A percentile compares a stretch with the other conserved stretches of the same genome.
phyloP scores from a whole-genome alignment of 1,139 yeast genomes.

The Groenewaldozyma auringiensis region DNA sequence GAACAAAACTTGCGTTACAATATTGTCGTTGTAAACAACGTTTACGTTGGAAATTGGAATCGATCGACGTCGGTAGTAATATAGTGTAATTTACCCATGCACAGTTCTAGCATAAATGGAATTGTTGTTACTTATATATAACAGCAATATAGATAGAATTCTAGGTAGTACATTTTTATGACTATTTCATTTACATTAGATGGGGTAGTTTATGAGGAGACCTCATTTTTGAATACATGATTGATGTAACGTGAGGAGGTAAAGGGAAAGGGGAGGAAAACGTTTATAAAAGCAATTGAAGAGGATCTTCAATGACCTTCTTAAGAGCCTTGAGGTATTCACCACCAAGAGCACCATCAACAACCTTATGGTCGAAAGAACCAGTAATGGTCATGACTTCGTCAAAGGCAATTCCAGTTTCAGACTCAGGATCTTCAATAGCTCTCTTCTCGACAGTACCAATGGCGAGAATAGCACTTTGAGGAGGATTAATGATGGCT shows the following conservation, averaged over 20 bases:
- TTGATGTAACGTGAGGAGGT: neutral
- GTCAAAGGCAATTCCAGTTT: conserved; percentile 86
- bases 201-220: no score
- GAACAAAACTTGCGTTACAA: no score
- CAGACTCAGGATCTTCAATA: conserved; percentile 84
- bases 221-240: neutral
- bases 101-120: no score
- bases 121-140: no score
- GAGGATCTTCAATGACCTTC: conserved; percentile 88
- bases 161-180: no score
- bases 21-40: no score
- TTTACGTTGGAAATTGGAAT: no score
- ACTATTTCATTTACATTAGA: neutral
- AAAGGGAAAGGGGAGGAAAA: neutral
- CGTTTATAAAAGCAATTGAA: conserved; percentile 74
- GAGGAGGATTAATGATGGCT: conserved; percentile 97
- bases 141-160: no score
- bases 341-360: conserved; percentile 98
- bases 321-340: conserved; percentile 92
- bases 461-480: conserved; percentile 84
- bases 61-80: no score
- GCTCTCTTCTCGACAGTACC: conserved; percentile 93
- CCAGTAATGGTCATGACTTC: conserved; percentile 89
- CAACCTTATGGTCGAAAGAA: conserved; percentile 94
- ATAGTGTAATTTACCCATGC: no score